Conservation (phyloP, 176 grass and related monocot species). For the Zoysia pacifica region DNA sequence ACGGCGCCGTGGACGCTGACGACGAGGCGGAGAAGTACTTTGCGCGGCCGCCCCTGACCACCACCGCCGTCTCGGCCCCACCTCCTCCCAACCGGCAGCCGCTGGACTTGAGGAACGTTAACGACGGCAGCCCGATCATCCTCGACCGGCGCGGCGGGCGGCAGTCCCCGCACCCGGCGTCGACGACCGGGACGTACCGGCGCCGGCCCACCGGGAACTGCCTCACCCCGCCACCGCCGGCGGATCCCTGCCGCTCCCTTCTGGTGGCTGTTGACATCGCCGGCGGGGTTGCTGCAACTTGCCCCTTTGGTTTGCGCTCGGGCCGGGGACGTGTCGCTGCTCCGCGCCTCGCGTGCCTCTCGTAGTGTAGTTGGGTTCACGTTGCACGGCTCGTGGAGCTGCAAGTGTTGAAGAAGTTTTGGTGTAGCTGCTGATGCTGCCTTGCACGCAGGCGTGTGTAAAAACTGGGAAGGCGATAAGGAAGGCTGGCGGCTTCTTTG, state of each 20-base stretch:
- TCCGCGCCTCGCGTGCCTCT: too few species aligned
- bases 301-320: too few species aligned
- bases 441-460: too few species aligned
- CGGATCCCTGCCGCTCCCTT: not conserved
- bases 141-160: conserved; percentile 23
- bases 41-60: too few species aligned
- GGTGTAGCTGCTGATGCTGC: too few species aligned
- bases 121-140: conserved; percentile 41
- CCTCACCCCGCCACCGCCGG: not conserved
- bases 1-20: conserved; percentile 40
- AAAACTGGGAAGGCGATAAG: too few species aligned
- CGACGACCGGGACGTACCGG: conserved; percentile 50
- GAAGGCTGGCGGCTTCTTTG: too few species aligned
- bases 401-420: too few species aligned
- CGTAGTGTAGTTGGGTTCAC: too few species aligned
- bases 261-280: not conserved
- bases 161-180: conserved; percentile 55
- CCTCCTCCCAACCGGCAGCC: not conserved
- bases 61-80: not conserved
- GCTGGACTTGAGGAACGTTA: conserved; percentile 26
- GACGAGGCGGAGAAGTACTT: not conserved
- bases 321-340: too few species aligned
- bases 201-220: conserved; percentile 46
- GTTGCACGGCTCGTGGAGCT: too few species aligned
- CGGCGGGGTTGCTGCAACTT: not conserved